These are phyloP conservation scores for Mrakia gelida DNA, from an alignment of 768 basidiomycete genomes.

Conservation along the genomic window DNA sequence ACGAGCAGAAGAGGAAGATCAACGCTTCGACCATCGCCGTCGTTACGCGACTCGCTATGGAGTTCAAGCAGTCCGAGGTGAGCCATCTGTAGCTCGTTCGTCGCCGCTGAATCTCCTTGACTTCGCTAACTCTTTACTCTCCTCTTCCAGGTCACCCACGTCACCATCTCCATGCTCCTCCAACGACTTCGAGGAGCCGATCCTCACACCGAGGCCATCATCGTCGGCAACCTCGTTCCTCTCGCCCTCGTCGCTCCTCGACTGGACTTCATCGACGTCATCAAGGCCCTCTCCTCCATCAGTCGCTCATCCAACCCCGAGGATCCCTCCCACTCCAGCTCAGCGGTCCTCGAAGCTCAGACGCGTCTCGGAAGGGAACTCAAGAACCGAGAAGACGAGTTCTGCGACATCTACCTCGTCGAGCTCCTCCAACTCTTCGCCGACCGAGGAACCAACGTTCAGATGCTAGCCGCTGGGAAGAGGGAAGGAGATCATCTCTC, in stretches of 20 bases:
- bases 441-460: slow-evolving; percentile 86
- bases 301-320: slow-evolving; percentile 83
- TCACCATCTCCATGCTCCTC: slow-evolving; percentile 87
- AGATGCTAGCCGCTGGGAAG: slow-evolving; percentile 60
- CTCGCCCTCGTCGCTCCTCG: slow-evolving; percentile 74
- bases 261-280: slow-evolving; percentile 73
- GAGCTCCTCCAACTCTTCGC: slow-evolving; percentile 80
- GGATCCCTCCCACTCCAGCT: slow-evolving; percentile 81
- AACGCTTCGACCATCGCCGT: slow-evolving; percentile 89
- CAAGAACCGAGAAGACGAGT: slow-evolving; percentile 67
- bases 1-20: slow-evolving; percentile 73
- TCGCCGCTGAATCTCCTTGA: not conserved
- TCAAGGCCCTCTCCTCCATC: slow-evolving; percentile 74
- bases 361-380: slow-evolving; percentile 81
- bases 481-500: not conserved
- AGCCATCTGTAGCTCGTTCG: slow-evolving; percentile 16
- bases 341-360: slow-evolving; percentile 88
- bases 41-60: slow-evolving; percentile 78
- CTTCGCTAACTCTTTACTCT: not conserved
- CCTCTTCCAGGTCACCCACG: slow-evolving; percentile 64
- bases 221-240: slow-evolving; percentile 86
- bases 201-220: slow-evolving; percentile 81
- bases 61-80: slow-evolving; percentile 81
- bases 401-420: slow-evolving; percentile 72
- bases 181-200: slow-evolving; percentile 82